These are phyloP conservation scores for Pseudogymnoascus sp. DNA, from an alignment of 2,329 filamentous ascomycete genomes.

Conservation along the genomic window DNA sequence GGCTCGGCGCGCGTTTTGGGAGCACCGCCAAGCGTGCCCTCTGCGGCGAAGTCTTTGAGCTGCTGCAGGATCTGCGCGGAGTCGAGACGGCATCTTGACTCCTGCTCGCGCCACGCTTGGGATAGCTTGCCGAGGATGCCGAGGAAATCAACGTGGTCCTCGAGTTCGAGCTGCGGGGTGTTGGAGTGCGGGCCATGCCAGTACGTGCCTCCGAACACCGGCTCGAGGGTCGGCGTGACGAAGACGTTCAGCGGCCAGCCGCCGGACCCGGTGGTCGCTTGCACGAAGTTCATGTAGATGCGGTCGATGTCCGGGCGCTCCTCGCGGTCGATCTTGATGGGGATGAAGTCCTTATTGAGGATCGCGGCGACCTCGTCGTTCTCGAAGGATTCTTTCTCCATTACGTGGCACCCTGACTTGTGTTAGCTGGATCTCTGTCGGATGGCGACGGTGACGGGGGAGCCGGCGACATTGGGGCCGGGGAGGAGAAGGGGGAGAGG, in stretches of 20 bases:
- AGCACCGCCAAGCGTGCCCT: constrained; percentile 55
- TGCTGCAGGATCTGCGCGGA: constrained; percentile 75
- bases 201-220: constrained; percentile 93
- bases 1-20: constrained; percentile 9
- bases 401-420: constrained; percentile 68
- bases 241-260: constrained; percentile 98
- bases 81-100: constrained; percentile 71
- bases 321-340: constrained; percentile 87
- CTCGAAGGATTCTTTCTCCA: constrained; percentile 86
- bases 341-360: constrained; percentile 81
- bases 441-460: too few relatives aligned
- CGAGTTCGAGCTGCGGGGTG: constrained; percentile 28
- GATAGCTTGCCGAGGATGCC: constrained; percentile 73
- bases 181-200: constrained; percentile 55
- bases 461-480: too few relatives aligned
- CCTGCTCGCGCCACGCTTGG: constrained; percentile 71
- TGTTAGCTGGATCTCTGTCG: background rate
- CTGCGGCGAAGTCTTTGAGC: constrained; percentile 77
- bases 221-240: constrained; percentile 83
- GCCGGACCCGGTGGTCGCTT: constrained; percentile 80
- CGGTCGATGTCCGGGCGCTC: constrained; percentile 89
- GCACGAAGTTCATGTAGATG: constrained; percentile 97
- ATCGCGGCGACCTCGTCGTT: constrained; percentile 71
- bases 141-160: constrained; percentile 67
- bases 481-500: background rate